phyloP scores from a whole-genome alignment of 495 filamentous ascomycete genomes.

The Aspergillus leporis region DNA sequence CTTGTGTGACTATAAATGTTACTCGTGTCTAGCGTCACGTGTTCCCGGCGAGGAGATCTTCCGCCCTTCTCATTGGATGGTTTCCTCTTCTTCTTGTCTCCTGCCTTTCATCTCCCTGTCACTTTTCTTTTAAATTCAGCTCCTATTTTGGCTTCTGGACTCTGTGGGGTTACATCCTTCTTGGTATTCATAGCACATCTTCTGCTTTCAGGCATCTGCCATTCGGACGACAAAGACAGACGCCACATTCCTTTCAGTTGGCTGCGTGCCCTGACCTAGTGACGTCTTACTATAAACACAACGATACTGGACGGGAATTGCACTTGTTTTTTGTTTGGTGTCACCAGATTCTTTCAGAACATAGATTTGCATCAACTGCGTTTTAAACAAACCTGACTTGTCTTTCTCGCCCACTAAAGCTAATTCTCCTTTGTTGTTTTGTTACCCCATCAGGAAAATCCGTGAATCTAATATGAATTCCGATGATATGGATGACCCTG shows the following conservation, averaged over 20 bases:
- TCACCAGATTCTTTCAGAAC: not conserved
- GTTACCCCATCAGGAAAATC: not conserved
- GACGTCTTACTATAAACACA: not conserved
- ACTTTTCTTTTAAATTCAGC: not conserved
- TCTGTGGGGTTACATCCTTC: too few relatives aligned
- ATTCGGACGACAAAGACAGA: too few relatives aligned
- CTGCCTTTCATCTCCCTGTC: not conserved
- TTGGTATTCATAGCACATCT: too few relatives aligned
- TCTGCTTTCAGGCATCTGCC: too few relatives aligned
- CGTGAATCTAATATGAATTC: constrained; percentile 19
- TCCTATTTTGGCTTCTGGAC: not conserved
- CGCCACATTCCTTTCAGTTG: not conserved
- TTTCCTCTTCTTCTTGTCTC: not conserved
- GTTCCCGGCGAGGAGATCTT: not conserved
- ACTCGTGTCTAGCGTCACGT: not conserved
- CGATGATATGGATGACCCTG: constrained; percentile 22
- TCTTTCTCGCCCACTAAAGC: too few relatives aligned
- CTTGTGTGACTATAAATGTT: not conserved
- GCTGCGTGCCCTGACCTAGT: not conserved
- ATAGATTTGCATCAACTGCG: not conserved
- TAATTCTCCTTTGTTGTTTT: not conserved
- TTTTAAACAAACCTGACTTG: too few relatives aligned
- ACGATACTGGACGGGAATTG: too few relatives aligned
- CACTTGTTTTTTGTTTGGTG: not conserved
- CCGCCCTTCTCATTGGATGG: not conserved